Percentiles rank a stretch among this genome's conserved stretches.
phyloP scores from a whole-genome alignment of 192 early-diverging fungal genomes.

The Coemansia sp. region DNA sequence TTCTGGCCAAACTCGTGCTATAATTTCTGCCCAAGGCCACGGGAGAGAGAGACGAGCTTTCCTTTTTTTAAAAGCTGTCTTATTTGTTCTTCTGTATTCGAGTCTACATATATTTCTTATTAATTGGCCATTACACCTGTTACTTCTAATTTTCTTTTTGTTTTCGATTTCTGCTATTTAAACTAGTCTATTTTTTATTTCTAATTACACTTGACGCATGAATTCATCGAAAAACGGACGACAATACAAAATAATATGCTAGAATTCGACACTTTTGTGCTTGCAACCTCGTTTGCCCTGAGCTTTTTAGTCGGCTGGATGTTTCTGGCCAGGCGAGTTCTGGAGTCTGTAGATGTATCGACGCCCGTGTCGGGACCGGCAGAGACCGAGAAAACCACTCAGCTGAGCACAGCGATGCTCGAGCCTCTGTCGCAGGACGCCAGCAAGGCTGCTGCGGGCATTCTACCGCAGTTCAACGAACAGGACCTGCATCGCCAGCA shows the following conservation, averaged over 20 bases:
- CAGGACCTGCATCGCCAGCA: slow-evolving; percentile 30
- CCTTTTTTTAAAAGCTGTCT: neutral
- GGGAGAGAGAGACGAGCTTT: neutral
- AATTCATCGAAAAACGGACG: neutral
- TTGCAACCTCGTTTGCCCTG: slow-evolving; percentile 61
- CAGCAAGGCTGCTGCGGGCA: neutral
- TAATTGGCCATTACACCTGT: neutral
- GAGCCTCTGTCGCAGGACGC: slow-evolving; percentile 13
- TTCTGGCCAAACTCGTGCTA: neutral
- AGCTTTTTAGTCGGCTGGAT: slow-evolving; percentile 73
- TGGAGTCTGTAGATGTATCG: slow-evolving; percentile 66
- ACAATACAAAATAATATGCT: slow-evolving; percentile 10
- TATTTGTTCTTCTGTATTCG: neutral
- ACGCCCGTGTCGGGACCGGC: slow-evolving; percentile 29
- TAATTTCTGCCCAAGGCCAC: neutral
- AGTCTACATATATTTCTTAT: neutral
- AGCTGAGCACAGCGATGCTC: slow-evolving; percentile 38
- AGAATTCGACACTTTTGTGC: slow-evolving; percentile 57
- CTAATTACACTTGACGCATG: neutral
- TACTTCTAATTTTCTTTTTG: neutral
- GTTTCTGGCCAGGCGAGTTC: slow-evolving; percentile 68
- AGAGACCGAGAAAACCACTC: slow-evolving; percentile 33
- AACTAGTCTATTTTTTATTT: neutral
- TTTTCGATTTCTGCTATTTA: neutral
- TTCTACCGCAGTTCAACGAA: slow-evolving; percentile 1